Conservation (phyloP, 2,329 filamentous ascomycete species). For the Diaporthe citrichinensis region DNA sequence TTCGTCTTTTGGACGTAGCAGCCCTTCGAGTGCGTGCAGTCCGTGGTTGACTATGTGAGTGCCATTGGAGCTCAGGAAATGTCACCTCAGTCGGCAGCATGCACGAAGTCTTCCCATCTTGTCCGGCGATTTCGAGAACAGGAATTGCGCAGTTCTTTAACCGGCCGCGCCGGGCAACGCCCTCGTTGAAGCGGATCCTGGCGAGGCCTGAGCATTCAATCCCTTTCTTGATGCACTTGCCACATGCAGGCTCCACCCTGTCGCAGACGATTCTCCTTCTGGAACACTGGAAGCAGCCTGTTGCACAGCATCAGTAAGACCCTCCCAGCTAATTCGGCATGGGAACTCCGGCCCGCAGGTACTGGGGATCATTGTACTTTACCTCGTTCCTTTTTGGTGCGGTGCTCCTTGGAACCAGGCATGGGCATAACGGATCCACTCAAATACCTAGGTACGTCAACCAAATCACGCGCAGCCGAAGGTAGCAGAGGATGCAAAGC, state of each 20-base stretch:
- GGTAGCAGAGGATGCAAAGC: background rate
- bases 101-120: background rate
- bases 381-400: slow-evolving; percentile 10
- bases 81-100: background rate
- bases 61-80: background rate
- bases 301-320: background rate
- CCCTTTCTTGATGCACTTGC: slow-evolving; percentile 8
- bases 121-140: background rate
- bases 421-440: background rate
- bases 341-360: background rate
- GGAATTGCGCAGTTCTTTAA: slow-evolving; percentile 13
- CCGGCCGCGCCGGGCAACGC: slow-evolving; percentile 14
- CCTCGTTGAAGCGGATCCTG: slow-evolving; percentile 20
- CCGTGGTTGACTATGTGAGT: background rate
- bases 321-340: no score
- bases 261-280: slow-evolving; percentile 8
- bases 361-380: background rate
- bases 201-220: slow-evolving; percentile 9
- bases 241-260: slow-evolving; percentile 5
- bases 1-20: background rate
- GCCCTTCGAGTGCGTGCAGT: background rate
- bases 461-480: background rate
- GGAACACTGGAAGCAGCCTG: slow-evolving; percentile 22
- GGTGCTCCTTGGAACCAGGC: background rate
- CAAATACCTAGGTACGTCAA: background rate